phyloP scores from a whole-genome alignment of 148 eudicot species.

The Dysphania ambrosioides region DNA sequence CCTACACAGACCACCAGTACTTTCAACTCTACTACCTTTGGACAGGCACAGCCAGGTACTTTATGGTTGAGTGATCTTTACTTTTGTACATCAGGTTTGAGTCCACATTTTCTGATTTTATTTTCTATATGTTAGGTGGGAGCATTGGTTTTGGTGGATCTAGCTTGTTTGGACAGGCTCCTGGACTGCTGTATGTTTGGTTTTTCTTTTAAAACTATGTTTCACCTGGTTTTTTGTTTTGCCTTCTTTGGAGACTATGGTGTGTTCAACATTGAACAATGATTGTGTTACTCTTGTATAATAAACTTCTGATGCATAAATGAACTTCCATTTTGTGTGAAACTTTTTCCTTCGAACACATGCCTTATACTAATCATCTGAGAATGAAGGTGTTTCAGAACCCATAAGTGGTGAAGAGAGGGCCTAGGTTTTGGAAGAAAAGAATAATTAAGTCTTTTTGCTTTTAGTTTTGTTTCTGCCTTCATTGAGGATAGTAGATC shows the following conservation, averaged over 20 bases:
- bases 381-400: background rate
- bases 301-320: background rate
- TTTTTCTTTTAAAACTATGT: conserved; percentile 1
- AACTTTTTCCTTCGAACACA: background rate
- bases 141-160: conserved; percentile 55
- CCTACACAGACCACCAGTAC: conserved; percentile 59
- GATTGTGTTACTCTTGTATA: background rate
- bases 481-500: background rate
- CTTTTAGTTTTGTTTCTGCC: background rate
- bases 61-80: background rate
- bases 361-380: background rate
- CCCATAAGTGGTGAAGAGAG: background rate
- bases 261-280: background rate
- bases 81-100: background rate
- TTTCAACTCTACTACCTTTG: conserved; percentile 57
- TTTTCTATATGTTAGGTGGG: conserved; percentile 39
- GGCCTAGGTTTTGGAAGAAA: background rate
- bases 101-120: conserved; percentile 18
- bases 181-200: conserved; percentile 68
- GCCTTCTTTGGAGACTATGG: background rate
- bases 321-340: background rate
- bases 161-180: conserved; percentile 58
- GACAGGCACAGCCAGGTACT: conserved; percentile 67
- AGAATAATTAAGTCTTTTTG: background rate
- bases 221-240: background rate